A percentile compares a stretch with the other conserved stretches of the same genome.
These are phyloP conservation scores for Phialemonium atrogriseum DNA, from an alignment of 2,329 filamentous ascomycete species.

Conservation along the genomic window DNA sequence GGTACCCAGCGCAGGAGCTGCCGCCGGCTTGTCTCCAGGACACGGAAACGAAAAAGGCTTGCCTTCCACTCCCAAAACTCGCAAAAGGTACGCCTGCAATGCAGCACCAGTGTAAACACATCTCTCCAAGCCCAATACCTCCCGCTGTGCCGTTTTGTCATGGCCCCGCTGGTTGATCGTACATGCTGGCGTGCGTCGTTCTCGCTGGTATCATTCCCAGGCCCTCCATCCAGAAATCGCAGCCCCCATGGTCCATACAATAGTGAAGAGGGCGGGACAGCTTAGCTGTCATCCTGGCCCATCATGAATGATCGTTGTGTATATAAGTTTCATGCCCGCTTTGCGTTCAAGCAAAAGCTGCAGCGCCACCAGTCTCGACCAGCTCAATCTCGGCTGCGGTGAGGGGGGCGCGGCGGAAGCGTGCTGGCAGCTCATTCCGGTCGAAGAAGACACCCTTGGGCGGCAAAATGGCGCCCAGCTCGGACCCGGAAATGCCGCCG, in stretches of 20 bases:
- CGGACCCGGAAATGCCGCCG: conserved; percentile 57
- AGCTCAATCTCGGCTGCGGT: conserved; percentile 85
- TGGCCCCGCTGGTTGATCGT: neutral
- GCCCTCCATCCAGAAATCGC: neutral
- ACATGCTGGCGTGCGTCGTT: neutral
- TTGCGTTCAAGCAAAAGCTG: conserved; percentile 35
- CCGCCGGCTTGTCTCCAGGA: too few relatives aligned
- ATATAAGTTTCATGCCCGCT: neutral
- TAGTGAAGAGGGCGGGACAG: too few relatives aligned
- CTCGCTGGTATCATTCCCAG: neutral
- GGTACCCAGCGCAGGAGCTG: too few relatives aligned
- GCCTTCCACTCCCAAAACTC: too few relatives aligned
- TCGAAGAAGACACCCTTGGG: conserved; percentile 76
- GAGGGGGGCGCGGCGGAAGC: conserved; percentile 72
- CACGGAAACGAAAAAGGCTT: too few relatives aligned
- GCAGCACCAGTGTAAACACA: too few relatives aligned
- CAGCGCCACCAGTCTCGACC: conserved; percentile 84
- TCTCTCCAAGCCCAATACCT: neutral
- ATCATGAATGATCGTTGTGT: neutral
- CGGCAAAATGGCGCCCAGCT: conserved; percentile 65
- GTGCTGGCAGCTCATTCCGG: conserved; percentile 72
- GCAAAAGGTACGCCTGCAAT: too few relatives aligned
- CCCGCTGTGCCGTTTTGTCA: neutral
- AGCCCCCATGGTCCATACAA: too few relatives aligned
- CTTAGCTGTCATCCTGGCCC: too few relatives aligned